A percentile compares a stretch with the other conserved stretches of the same genome.
Conservation (phyloP, 345 rosid genomes). For the Salix brachista region DNA sequence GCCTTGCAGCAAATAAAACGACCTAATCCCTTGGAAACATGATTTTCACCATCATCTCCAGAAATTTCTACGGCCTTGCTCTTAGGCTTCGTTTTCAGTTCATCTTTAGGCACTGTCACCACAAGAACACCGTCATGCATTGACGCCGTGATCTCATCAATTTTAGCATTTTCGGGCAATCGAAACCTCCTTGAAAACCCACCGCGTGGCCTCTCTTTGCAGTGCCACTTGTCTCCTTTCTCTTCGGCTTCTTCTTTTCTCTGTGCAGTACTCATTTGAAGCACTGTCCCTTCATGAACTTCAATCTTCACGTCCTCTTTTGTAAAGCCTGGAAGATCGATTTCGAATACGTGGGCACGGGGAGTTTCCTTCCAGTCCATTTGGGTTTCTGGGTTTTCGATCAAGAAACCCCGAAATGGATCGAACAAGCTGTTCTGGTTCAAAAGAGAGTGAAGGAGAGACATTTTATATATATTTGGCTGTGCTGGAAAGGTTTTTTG, state of each 20-base stretch:
- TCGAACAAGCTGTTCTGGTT: neutral
- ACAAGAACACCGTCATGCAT: conserved; percentile 37
- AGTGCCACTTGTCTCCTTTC: conserved; percentile 33
- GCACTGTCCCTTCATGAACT: conserved; percentile 17
- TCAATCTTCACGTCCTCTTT: conserved; percentile 42
- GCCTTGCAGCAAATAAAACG: conserved; percentile 43
- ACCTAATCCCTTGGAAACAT: conserved; percentile 22
- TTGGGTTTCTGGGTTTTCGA: neutral
- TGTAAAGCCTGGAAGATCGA: conserved; percentile 39
- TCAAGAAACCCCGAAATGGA: neutral
- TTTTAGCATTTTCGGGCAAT: conserved; percentile 32
- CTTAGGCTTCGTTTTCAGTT: neutral
- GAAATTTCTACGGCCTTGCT: conserved; percentile 22
- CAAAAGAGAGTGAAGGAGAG: conserved; percentile 5
- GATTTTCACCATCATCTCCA: conserved; percentile 10
- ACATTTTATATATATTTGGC: conserved; percentile 2
- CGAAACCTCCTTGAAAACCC: conserved; percentile 27
- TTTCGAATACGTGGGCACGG: conserved; percentile 28
- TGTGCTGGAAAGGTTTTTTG: no score
- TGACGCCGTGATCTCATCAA: conserved; percentile 37
- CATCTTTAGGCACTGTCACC: conserved; percentile 30
- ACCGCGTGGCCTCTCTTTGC: conserved; percentile 27
- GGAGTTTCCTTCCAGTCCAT: conserved; percentile 49
- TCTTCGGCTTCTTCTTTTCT: conserved; percentile 19
- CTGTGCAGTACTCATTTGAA: conserved; percentile 20